Percentiles rank a stretch among this genome's conserved stretches.
Conservation (phyloP, 139 green algal genomes). For the Coelastrella sp. region DNA sequence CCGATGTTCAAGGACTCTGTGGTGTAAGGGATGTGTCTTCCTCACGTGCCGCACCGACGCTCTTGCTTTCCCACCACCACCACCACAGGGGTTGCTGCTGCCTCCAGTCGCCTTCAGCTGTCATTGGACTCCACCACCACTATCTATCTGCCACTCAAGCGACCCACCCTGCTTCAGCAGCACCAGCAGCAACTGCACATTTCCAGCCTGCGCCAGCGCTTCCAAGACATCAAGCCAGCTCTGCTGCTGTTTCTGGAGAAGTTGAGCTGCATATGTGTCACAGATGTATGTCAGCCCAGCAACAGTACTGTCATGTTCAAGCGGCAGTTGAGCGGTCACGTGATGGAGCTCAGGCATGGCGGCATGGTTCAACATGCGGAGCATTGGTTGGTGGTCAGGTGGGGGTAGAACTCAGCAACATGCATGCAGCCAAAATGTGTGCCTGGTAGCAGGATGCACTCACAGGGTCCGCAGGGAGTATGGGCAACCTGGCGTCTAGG, state of each 20-base stretch:
- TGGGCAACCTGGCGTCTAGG: no score
- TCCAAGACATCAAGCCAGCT: slow-evolving; percentile 59
- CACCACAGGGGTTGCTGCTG: neutral
- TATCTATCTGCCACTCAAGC: slow-evolving; percentile 58
- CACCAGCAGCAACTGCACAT: slow-evolving; percentile 13
- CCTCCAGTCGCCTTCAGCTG: neutral
- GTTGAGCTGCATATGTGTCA: slow-evolving; percentile 52
- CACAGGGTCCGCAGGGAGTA: no score
- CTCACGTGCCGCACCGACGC: no score
- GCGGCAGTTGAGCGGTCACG: neutral
- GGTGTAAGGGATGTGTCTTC: no score
- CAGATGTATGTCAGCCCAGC: slow-evolving; percentile 16
- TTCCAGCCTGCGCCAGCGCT: slow-evolving; percentile 48
- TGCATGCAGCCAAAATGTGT: no score
- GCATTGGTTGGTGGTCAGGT: slow-evolving; percentile 50
- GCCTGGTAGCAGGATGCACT: no score
- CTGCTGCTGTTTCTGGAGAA: slow-evolving; percentile 71
- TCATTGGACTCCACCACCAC: slow-evolving; percentile 10
- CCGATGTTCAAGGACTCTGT: no score
- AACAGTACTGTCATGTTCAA: slow-evolving; percentile 36
- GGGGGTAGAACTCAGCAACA: neutral
- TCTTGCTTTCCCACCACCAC: no score
- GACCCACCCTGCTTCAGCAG: slow-evolving; percentile 1
- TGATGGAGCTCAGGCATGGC: slow-evolving; percentile 31
- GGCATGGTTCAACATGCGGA: slow-evolving; percentile 28